Evolutionary conservation across 306 rosid species (phyloP).

Genomic region (Chamaecrista fasciculata): DNA sequence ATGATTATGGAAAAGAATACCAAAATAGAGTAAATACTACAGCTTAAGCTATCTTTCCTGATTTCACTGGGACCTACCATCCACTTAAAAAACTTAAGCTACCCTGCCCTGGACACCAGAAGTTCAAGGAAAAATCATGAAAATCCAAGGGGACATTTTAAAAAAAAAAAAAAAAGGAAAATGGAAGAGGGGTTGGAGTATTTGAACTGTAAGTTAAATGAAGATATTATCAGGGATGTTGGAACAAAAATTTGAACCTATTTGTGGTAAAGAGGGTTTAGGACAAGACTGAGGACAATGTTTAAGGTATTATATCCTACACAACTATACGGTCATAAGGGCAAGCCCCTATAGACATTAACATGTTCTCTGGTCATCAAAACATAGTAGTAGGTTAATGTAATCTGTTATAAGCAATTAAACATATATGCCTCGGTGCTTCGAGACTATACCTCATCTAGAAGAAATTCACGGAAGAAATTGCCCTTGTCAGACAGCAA

Average conservation of each 20-base stretch:
- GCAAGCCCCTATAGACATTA: not conserved
- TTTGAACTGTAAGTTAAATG: not conserved
- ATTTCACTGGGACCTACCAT: not conserved
- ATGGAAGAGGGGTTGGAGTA: not conserved
- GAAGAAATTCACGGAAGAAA: slow-evolving; percentile 94
- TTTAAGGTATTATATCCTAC: not conserved
- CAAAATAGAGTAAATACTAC: not conserved
- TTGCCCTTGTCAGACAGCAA: slow-evolving; percentile 84
- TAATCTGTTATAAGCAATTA: too few relatives aligned
- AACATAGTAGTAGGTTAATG: not conserved
- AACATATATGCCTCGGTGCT: slow-evolving; percentile 19
- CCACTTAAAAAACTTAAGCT: not conserved
- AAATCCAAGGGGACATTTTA: not conserved
- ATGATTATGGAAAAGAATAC: not conserved
- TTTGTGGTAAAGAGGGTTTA: not conserved
- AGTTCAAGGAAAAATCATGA: not conserved
- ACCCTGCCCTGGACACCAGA: not conserved
- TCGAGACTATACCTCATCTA: slow-evolving; percentile 78
- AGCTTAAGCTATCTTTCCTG: not conserved
- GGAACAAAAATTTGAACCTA: not conserved
- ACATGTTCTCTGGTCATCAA: not conserved
- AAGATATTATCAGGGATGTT: not conserved
- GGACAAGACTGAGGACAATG: not conserved
- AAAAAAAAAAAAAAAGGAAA: not conserved
- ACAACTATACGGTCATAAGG: not conserved